Conservation (phyloP, 805 yeast species). For the Saccharomyces paradoxus region DNA sequence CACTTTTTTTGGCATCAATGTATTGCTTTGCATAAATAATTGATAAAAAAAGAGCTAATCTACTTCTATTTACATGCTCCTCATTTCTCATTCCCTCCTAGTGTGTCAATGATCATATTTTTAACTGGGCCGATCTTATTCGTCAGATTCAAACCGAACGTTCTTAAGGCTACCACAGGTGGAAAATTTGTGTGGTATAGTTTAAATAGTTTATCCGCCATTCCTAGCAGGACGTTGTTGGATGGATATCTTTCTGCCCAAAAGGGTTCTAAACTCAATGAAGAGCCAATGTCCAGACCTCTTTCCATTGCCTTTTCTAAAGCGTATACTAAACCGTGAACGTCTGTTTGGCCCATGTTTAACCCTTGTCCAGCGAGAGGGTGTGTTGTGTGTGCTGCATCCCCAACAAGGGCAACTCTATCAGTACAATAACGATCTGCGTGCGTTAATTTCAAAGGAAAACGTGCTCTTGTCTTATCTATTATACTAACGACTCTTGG, state of each 20-base stretch:
- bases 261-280: constrained; percentile 76
- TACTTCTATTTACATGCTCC: not conserved
- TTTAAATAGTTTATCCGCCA: constrained; percentile 87
- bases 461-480: constrained; percentile 66
- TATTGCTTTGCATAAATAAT: not conserved
- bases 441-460: constrained; percentile 82
- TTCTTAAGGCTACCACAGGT: constrained; percentile 69
- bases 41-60: not conserved
- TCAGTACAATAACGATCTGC: constrained; percentile 83
- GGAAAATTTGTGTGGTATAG: constrained; percentile 63
- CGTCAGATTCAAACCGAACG: constrained; percentile 65
- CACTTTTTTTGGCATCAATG: not conserved
- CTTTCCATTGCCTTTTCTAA: constrained; percentile 62
- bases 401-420: constrained; percentile 89
- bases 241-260: constrained; percentile 73
- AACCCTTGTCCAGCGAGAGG: constrained; percentile 97
- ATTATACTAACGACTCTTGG: constrained; percentile 53
- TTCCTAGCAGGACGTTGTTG: constrained; percentile 76
- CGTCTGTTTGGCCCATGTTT: constrained; percentile 96
- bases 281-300: constrained; percentile 83
- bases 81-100: constrained; percentile 29
- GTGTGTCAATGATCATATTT: constrained; percentile 54
- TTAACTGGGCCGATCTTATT: constrained; percentile 60
- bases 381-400: constrained; percentile 96
- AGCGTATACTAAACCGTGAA: constrained; percentile 57